These are phyloP conservation scores for Tetradesmus lagerheimii DNA, from an alignment of 139 green algal species.

Conservation along the genomic window DNA sequence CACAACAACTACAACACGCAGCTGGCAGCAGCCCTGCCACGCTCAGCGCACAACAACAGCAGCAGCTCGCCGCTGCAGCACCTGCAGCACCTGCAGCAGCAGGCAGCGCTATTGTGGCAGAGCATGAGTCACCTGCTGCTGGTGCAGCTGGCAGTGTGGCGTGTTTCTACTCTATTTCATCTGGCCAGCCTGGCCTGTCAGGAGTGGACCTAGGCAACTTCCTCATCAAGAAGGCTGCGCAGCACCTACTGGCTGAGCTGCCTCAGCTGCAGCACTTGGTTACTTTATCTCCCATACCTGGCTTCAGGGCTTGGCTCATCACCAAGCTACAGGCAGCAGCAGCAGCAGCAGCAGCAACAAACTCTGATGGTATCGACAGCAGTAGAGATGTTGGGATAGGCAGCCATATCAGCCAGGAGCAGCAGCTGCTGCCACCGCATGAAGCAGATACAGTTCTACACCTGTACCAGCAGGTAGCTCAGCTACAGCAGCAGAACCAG, in stretches of 20 bases:
- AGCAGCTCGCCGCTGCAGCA: constrained; percentile 21
- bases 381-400: background rate
- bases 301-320: constrained; percentile 78
- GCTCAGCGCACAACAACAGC: background rate
- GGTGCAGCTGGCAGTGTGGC: constrained; percentile 52
- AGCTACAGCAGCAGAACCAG: background rate
- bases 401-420: background rate
- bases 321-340: constrained; percentile 46
- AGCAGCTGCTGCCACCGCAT: background rate
- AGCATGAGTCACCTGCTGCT: background rate
- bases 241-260: constrained; percentile 61
- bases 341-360: constrained; percentile 4
- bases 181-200: constrained; percentile 71
- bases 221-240: constrained; percentile 79
- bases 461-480: background rate
- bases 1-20: background rate
- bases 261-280: constrained; percentile 67
- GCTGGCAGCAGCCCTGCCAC: background rate
- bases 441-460: background rate
- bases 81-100: background rate
- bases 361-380: background rate
- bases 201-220: constrained; percentile 89
- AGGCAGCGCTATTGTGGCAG: background rate
- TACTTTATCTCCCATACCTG: constrained; percentile 85
- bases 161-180: constrained; percentile 88